phyloP scores from a whole-genome alignment of 2,329 filamentous ascomycete species.

The Tricladium varicosporioides region DNA sequence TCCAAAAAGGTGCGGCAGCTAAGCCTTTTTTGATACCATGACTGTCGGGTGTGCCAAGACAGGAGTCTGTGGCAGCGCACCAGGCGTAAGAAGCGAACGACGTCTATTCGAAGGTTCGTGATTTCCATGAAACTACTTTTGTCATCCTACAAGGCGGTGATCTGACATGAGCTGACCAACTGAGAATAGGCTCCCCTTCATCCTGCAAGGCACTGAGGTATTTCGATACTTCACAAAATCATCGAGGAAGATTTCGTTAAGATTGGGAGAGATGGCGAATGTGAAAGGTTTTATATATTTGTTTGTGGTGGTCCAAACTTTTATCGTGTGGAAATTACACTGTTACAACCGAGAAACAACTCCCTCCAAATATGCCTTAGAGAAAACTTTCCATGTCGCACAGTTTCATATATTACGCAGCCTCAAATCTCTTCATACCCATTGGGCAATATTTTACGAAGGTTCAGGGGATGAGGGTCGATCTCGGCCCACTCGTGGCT shows the following conservation, averaged over 20 bases:
- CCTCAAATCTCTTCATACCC: too few relatives aligned
- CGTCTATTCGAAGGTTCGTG: neutral
- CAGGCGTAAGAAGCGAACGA: neutral
- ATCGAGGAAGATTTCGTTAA: too few relatives aligned
- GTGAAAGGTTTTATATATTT: neutral
- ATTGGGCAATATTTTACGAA: too few relatives aligned
- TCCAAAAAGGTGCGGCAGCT: neutral
- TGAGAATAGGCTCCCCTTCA: neutral
- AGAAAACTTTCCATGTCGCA: neutral
- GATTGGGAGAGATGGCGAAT: neutral
- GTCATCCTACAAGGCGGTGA: neutral
- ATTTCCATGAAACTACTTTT: neutral
- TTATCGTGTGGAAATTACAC: neutral
- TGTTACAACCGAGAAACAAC: too few relatives aligned
- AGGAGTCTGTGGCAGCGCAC: neutral
- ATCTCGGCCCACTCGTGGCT: too few relatives aligned
- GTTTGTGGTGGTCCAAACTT: neutral
- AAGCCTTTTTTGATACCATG: neutral
- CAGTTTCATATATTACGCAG: neutral
- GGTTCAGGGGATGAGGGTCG: too few relatives aligned
- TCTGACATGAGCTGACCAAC: neutral
- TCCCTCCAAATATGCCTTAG: neutral
- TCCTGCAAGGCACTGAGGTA: too few relatives aligned
- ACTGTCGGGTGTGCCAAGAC: neutral
- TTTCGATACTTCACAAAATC: too few relatives aligned